Conservation (phyloP, 768 basidiomycete species). For the Coprinellus micaceus region DNA sequence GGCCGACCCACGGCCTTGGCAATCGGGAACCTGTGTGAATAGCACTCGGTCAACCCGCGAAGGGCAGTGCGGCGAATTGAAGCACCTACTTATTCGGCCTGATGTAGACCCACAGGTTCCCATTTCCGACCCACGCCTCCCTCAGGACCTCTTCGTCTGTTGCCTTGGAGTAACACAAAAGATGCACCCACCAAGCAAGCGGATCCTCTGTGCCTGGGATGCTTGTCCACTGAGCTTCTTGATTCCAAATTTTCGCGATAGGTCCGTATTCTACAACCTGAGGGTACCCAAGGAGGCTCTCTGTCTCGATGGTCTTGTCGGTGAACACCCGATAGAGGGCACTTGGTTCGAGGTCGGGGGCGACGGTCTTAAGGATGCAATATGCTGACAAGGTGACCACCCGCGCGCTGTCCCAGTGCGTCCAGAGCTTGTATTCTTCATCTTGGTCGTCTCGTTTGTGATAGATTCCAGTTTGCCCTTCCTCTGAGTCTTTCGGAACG, state of each 20-base stretch:
- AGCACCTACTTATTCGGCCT: background rate
- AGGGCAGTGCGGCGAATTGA: background rate
- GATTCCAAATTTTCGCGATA: background rate
- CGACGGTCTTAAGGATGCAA: conserved; percentile 1
- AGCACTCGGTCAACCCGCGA: background rate
- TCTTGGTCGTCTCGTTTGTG: background rate
- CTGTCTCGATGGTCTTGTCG: background rate
- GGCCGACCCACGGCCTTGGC: background rate
- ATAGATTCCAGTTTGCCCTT: background rate
- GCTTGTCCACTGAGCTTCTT: background rate
- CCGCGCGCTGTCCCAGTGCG: background rate
- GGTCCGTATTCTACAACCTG: background rate
- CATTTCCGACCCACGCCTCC: conserved; percentile 3
- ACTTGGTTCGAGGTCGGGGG: background rate
- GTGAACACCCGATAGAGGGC: background rate
- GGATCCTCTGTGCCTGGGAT: background rate
- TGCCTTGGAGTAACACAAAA: background rate
- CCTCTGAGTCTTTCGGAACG: background rate
- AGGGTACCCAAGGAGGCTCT: background rate
- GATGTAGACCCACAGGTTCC: conserved; percentile 2
- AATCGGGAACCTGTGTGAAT: background rate
- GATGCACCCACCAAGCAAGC: background rate
- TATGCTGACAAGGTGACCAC: background rate
- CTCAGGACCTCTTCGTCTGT: background rate
- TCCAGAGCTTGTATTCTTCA: background rate